A percentile compares a stretch with the other conserved stretches of the same genome.
phyloP scores from a whole-genome alignment of 768 basidiomycete species.

The Termitomyces sp. region DNA sequence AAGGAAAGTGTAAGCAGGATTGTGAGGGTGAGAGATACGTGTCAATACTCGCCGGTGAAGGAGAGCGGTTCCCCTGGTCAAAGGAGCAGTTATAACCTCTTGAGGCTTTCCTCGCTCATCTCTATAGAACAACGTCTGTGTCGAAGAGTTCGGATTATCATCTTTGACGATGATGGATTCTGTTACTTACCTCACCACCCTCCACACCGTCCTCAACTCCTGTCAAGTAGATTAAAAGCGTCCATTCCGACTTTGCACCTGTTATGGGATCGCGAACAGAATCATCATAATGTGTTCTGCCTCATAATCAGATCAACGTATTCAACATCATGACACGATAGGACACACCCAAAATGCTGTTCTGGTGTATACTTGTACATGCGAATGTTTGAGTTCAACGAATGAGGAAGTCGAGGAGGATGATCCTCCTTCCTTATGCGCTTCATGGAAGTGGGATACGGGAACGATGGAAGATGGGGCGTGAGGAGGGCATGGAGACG shows the following conservation, averaged over 20 bases:
- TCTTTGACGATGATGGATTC: neutral
- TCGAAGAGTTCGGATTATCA: neutral
- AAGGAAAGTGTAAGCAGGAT: constrained; percentile 34
- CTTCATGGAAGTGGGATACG: constrained; percentile 33
- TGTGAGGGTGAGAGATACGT: neutral
- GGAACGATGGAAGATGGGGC: constrained; percentile 56
- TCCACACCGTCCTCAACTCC: constrained; percentile 68
- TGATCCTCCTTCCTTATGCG: constrained; percentile 10
- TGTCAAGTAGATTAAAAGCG: constrained; percentile 66
- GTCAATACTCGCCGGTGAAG: constrained; percentile 46
- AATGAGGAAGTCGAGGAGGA: constrained; percentile 37
- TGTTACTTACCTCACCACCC: constrained; percentile 52
- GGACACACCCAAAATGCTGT: constrained; percentile 57
- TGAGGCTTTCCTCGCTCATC: constrained; percentile 43
- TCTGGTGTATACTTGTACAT: constrained; percentile 61
- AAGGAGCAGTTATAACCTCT: constrained; percentile 43
- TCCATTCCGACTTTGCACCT: constrained; percentile 71
- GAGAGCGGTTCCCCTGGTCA: constrained; percentile 58
- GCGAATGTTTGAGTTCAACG: constrained; percentile 70
- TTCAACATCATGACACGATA: neutral
- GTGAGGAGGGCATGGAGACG: constrained; percentile 41
- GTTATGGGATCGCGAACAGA: constrained; percentile 53
- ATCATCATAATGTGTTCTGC: constrained; percentile 68
- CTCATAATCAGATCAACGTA: neutral
- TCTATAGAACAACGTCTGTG: constrained; percentile 66